Evolutionary conservation across 495 filamentous ascomycete genomes (phyloP).

Genomic region (Penicillium tannophilum): DNA sequence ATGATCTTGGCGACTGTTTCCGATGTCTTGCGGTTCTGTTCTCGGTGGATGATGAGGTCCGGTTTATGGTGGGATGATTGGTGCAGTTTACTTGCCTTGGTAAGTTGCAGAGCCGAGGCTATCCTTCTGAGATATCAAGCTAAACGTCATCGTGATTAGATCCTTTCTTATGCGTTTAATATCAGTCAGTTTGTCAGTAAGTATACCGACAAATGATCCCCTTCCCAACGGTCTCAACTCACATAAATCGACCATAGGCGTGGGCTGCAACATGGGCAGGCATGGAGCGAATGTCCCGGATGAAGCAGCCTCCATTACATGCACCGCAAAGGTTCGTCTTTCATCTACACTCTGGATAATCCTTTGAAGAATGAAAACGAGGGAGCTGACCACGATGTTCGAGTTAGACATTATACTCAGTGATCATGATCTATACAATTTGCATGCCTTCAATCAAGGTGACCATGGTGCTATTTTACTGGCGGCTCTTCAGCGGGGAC

Average conservation of each 20-base stretch:
- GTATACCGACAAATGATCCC: not conserved
- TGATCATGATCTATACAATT: not conserved
- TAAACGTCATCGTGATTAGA: not conserved
- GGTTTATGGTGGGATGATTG: constrained; percentile 2
- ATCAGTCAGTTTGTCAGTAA: not conserved
- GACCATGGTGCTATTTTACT: not conserved
- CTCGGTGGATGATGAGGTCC: not conserved
- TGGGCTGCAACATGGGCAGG: not conserved
- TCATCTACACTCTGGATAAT: not conserved
- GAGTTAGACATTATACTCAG: not conserved
- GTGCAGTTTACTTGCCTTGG: not conserved
- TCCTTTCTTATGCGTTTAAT: not conserved
- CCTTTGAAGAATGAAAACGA: not conserved
- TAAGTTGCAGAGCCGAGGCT: not conserved
- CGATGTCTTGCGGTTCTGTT: not conserved
- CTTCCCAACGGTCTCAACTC: not conserved
- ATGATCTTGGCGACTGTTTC: not conserved
- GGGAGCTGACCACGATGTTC: not conserved
- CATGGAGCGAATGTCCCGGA: not conserved
- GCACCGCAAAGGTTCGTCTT: not conserved
- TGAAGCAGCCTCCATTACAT: not conserved
- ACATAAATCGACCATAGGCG: not conserved
- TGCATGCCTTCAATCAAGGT: constrained; percentile 1
- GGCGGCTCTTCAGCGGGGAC: not conserved
- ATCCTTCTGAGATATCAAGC: not conserved